These are phyloP conservation scores for Solanum hybrid DNA, from an alignment of 305 asterid species.

Conservation along the genomic window DNA sequence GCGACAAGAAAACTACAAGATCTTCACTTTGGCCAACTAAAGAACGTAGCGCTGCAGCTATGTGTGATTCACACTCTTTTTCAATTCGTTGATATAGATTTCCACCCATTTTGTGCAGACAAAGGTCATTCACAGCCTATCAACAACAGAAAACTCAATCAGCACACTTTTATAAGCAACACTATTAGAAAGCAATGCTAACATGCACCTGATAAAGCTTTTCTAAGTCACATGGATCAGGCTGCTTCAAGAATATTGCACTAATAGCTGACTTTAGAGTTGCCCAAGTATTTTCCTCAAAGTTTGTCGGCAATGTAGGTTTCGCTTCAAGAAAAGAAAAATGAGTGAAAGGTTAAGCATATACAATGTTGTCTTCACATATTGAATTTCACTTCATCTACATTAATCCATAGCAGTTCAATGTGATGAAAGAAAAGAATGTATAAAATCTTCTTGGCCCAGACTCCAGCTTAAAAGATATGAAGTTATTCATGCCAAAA, in stretches of 20 bases:
- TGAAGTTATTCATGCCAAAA: background rate
- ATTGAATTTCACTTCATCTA: background rate
- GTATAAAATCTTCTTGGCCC: background rate
- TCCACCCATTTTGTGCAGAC: conserved; percentile 94
- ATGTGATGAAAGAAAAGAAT: background rate
- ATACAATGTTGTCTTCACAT: background rate
- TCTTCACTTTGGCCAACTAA: conserved; percentile 91
- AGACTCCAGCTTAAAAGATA: background rate
- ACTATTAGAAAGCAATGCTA: background rate
- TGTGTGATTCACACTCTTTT: conserved; percentile 75
- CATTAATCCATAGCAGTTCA: background rate
- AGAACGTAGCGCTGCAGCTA: conserved; percentile 54
- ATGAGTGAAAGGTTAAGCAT: conserved; percentile 8
- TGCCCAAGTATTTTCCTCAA: conserved; percentile 94
- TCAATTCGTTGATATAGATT: conserved; percentile 78
- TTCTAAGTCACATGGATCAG: conserved; percentile 86
- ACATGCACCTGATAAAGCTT: conserved; percentile 72
- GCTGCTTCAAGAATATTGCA: conserved; percentile 89
- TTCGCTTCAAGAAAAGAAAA: conserved; percentile 38
- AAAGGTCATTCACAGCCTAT: conserved; percentile 83
- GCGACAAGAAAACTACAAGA: conserved; percentile 77
- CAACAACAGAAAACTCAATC: conserved; percentile 10
- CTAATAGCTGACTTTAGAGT: conserved; percentile 82
- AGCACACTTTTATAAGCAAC: conserved; percentile 19
- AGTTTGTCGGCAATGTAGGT: conserved; percentile 70